Percentiles rank a stretch among this genome's conserved stretches.
Conservation (phyloP, 176 grass and related monocot species). For the Cocos nucifera region DNA sequence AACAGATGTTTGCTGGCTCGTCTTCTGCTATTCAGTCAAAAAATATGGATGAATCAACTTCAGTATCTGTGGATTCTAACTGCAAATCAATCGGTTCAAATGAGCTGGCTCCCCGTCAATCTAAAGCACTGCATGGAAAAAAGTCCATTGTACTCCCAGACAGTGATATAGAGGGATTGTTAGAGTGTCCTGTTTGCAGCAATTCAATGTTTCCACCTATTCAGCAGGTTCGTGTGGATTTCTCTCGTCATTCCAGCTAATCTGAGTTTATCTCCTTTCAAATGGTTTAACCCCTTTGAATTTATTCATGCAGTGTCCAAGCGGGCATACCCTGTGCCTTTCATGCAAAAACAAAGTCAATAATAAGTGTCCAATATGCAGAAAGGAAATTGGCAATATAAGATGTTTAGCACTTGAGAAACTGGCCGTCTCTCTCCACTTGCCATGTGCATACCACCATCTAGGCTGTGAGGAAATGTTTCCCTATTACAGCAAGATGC, state of each 20-base stretch:
- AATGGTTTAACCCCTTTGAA: not conserved
- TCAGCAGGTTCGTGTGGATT: conserved; percentile 15
- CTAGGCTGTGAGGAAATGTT: conserved; percentile 12
- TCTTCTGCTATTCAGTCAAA: conserved; percentile 8
- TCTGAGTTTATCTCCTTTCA: not conserved
- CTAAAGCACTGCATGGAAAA: conserved; percentile 6
- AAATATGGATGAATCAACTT: conserved; percentile 17
- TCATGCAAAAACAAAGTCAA: conserved; percentile 26
- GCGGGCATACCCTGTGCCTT: conserved; percentile 21
- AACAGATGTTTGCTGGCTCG: conserved; percentile 3
- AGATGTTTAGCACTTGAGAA: conserved; percentile 26
- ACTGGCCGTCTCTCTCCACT: conserved; percentile 11
- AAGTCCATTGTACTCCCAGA: conserved; percentile 4
- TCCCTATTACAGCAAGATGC: conserved; percentile 21
- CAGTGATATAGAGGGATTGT: conserved; percentile 14
- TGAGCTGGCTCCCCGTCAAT: not conserved
- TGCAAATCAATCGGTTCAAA: conserved; percentile 2
- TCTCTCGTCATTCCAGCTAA: not conserved
- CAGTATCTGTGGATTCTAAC: not conserved
- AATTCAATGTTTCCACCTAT: conserved; percentile 29
- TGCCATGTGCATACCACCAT: conserved; percentile 19
- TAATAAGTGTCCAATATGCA: conserved; percentile 23
- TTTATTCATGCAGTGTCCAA: conserved; percentile 24
- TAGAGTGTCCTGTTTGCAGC: conserved; percentile 21
- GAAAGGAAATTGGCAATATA: conserved; percentile 27